A percentile compares a stretch with the other conserved stretches of the same genome.
These are phyloP conservation scores for Lasiodiplodia sp. DNA, from an alignment of 2,329 filamentous ascomycete species.

Conservation along the genomic window DNA sequence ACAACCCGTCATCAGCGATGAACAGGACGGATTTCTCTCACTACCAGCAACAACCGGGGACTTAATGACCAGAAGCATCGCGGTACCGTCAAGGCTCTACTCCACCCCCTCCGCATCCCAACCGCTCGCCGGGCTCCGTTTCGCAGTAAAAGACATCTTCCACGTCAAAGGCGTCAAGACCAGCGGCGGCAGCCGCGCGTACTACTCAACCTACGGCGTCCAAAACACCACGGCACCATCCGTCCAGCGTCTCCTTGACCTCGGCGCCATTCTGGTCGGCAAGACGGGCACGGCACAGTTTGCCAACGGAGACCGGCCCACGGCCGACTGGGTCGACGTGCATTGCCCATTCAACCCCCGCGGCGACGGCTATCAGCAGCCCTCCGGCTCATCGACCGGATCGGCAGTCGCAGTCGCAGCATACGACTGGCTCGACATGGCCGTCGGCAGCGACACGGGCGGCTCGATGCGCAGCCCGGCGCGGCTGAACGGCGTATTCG, in stretches of 20 bases:
- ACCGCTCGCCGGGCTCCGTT: constrained; percentile 37
- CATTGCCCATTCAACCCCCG: constrained; percentile 42
- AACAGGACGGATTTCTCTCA: background rate
- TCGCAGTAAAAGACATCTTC: constrained; percentile 40
- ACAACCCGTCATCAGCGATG: background rate
- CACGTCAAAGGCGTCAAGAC: constrained; percentile 40
- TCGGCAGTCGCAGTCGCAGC: constrained; percentile 31
- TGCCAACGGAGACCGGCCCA: constrained; percentile 42
- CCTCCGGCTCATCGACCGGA: constrained; percentile 29
- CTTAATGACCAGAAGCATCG: background rate
- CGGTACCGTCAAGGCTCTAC: constrained; percentile 1
- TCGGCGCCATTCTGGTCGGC: constrained; percentile 55
- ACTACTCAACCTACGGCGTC: constrained; percentile 35
- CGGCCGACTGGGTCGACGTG: constrained; percentile 39
- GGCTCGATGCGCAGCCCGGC: constrained; percentile 58
- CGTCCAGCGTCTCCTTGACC: constrained; percentile 38
- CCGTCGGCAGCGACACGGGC: constrained; percentile 55
- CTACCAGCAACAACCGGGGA: background rate
- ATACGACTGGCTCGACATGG: constrained; percentile 36
- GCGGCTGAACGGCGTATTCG: background rate
- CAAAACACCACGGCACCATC: constrained; percentile 37
- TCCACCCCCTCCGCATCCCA: background rate
- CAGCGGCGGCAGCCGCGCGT: constrained; percentile 38
- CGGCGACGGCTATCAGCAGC: constrained; percentile 38
- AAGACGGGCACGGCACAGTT: constrained; percentile 62